Evolutionary conservation across 2,329 filamentous ascomycete species (phyloP).

Genomic region (Ophiocordyceps camponoti-saundersi): DNA sequence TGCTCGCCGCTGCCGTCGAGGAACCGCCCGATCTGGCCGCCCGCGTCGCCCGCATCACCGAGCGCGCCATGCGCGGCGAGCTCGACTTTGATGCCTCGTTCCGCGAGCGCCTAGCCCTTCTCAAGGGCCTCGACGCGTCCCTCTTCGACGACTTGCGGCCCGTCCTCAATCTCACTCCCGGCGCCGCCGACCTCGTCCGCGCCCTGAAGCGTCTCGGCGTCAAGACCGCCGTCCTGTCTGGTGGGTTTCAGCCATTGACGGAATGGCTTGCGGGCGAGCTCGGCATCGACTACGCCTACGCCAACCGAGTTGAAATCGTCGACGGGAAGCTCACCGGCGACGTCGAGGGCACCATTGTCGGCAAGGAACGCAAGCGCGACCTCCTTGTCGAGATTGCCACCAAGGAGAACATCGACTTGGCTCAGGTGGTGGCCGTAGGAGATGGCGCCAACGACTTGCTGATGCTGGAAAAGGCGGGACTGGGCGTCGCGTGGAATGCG

Average conservation of each 20-base stretch:
- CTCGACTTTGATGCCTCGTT: constrained; percentile 80
- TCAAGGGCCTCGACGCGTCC: constrained; percentile 62
- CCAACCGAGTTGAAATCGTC: constrained; percentile 64
- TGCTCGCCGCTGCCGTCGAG: constrained; percentile 66
- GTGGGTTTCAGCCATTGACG: constrained; percentile 81
- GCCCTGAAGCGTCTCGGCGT: constrained; percentile 64
- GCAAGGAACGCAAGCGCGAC: constrained; percentile 57
- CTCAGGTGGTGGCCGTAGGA: constrained; percentile 57
- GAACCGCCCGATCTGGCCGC: constrained; percentile 56
- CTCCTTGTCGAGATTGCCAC: constrained; percentile 54
- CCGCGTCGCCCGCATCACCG: constrained; percentile 76
- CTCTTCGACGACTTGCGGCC: constrained; percentile 66
- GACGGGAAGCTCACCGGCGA: constrained; percentile 51
- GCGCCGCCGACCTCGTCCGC: constrained; percentile 56
- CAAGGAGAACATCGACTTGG: constrained; percentile 46
- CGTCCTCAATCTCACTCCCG: constrained; percentile 65
- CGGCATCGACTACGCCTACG: constrained; percentile 73
- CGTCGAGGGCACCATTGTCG: constrained; percentile 54
- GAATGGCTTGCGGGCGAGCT: constrained; percentile 68
- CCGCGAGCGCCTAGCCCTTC: constrained; percentile 59
- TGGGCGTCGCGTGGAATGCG: constrained; percentile 72
- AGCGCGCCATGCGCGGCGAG: constrained; percentile 89
- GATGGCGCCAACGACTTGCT: constrained; percentile 71
- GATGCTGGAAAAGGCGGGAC: constrained; percentile 60
- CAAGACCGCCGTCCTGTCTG: constrained; percentile 80